phyloP scores from a whole-genome alignment of 2,329 filamentous ascomycete genomes.

The Fusarium caatingaense region DNA sequence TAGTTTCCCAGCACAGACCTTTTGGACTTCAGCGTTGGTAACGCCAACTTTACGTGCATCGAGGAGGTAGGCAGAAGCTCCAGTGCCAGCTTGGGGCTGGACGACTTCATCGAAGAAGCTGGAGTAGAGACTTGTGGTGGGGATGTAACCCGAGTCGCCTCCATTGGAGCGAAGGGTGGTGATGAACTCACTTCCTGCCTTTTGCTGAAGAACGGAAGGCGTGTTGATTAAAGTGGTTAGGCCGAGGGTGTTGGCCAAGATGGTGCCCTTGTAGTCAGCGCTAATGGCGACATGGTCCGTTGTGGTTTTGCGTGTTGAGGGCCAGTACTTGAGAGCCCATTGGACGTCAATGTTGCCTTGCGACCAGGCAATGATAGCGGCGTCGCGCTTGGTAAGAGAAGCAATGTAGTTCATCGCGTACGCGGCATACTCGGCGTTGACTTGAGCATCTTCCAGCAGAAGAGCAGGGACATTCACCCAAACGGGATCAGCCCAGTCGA shows the following conservation, averaged over 20 bases:
- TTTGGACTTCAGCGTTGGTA: slow-evolving; percentile 3
- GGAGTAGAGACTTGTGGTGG: slow-evolving; percentile 15
- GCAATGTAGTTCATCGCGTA: slow-evolving; percentile 18
- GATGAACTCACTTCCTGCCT: slow-evolving; percentile 10
- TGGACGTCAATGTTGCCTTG: slow-evolving; percentile 15
- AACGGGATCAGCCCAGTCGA: slow-evolving; percentile 15
- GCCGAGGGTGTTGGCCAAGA: not conserved
- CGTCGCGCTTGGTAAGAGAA: not conserved
- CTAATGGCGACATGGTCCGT: slow-evolving; percentile 14
- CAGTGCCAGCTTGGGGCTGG: slow-evolving; percentile 3
- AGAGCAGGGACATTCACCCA: slow-evolving; percentile 4
- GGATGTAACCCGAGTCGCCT: slow-evolving; percentile 9
- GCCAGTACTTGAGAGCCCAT: slow-evolving; percentile 29
- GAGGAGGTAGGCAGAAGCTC: slow-evolving; percentile 7
- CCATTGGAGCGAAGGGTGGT: not conserved
- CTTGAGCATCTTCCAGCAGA: not conserved
- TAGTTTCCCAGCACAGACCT: not conserved
- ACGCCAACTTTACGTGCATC: not conserved
- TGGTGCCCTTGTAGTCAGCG: slow-evolving; percentile 14
- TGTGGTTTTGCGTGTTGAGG: slow-evolving; percentile 5
- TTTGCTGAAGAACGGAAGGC: slow-evolving; percentile 8
- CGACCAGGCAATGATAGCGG: slow-evolving; percentile 4
- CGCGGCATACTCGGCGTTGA: slow-evolving; percentile 12
- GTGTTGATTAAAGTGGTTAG: not conserved
- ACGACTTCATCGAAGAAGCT: slow-evolving; percentile 13